phyloP scores from a whole-genome alignment of 345 rosid genomes.

The Eutrema heterophyllum region DNA sequence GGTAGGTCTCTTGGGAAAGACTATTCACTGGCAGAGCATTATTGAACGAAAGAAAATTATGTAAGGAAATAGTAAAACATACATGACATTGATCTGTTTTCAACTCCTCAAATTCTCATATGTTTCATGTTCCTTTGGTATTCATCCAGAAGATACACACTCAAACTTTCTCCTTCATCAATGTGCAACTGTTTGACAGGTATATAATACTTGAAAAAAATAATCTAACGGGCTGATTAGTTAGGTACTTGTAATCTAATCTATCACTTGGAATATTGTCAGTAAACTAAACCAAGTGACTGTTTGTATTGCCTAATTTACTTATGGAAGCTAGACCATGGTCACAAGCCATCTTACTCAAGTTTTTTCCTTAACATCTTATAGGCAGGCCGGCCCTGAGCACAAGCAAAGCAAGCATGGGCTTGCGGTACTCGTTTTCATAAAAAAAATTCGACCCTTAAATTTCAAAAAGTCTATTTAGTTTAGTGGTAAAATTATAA shows the following conservation, averaged over 20 bases:
- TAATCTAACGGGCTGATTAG: background rate
- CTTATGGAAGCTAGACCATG: background rate
- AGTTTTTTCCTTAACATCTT: slow-evolving; percentile 9
- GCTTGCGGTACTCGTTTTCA: too few relatives aligned
- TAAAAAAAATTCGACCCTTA: too few relatives aligned
- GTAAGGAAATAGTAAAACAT: slow-evolving; percentile 39
- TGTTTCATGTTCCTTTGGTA: slow-evolving; percentile 59
- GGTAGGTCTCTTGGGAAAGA: slow-evolving; percentile 85
- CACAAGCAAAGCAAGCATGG: too few relatives aligned
- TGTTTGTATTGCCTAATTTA: background rate
- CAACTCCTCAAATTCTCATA: slow-evolving; percentile 12
- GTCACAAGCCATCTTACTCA: slow-evolving; percentile 1
- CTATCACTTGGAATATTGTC: background rate
- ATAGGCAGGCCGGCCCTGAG: too few relatives aligned
- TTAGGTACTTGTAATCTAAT: background rate
- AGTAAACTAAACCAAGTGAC: background rate
- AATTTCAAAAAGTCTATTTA: too few relatives aligned
- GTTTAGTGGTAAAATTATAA: too few relatives aligned
- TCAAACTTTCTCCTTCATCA: slow-evolving; percentile 92
- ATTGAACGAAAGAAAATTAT: slow-evolving; percentile 90
- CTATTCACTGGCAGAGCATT: slow-evolving; percentile 95
- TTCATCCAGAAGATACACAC: slow-evolving; percentile 91
- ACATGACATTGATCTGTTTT: background rate
- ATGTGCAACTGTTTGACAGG: slow-evolving; percentile 94
- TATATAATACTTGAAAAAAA: slow-evolving; percentile 19